Percentiles rank a stretch among this genome's conserved stretches.
phyloP scores from a whole-genome alignment of 306 rosid genomes.

The Elaeagnus macrophylla region DNA sequence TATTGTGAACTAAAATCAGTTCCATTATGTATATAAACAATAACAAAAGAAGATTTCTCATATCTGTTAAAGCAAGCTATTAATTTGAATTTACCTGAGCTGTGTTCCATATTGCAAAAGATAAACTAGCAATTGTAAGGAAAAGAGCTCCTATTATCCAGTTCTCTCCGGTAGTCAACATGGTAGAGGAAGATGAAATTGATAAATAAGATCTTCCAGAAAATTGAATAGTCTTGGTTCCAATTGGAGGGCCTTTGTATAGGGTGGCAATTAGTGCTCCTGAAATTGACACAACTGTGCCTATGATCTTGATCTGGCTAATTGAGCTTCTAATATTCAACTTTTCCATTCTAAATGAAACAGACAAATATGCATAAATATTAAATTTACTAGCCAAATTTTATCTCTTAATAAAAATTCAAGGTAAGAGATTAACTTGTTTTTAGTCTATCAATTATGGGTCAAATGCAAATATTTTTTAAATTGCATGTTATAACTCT shows the following conservation, averaged over 20 bases:
- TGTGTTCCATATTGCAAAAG: conserved; percentile 37
- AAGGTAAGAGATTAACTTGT: not conserved
- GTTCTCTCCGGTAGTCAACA: conserved; percentile 21
- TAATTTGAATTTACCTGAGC: conserved; percentile 31
- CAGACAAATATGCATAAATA: not conserved
- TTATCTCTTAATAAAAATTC: not conserved
- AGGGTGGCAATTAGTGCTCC: conserved; percentile 38
- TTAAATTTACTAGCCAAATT: not conserved
- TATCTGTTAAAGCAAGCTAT: not conserved
- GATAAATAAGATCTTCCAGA: not conserved
- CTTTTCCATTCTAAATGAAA: conserved; percentile 38
- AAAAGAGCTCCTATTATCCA: conserved; percentile 56
- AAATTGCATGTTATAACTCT: no score
- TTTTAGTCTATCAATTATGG: not conserved
- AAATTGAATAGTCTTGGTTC: not conserved
- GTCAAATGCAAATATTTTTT: no score
- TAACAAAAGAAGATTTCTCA: not conserved
- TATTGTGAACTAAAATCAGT: conserved; percentile 18
- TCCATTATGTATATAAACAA: conserved; percentile 1
- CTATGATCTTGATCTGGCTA: conserved; percentile 33
- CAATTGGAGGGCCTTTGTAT: conserved; percentile 45
- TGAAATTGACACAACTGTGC: conserved; percentile 35
- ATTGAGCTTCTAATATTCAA: conserved; percentile 20
- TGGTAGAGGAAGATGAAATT: not conserved
- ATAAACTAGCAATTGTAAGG: conserved; percentile 33